Percentiles rank a stretch among this genome's conserved stretches.
Evolutionary conservation across 2,329 filamentous ascomycete genomes (phyloP).

Genomic region (Dendryphion nanum): DNA sequence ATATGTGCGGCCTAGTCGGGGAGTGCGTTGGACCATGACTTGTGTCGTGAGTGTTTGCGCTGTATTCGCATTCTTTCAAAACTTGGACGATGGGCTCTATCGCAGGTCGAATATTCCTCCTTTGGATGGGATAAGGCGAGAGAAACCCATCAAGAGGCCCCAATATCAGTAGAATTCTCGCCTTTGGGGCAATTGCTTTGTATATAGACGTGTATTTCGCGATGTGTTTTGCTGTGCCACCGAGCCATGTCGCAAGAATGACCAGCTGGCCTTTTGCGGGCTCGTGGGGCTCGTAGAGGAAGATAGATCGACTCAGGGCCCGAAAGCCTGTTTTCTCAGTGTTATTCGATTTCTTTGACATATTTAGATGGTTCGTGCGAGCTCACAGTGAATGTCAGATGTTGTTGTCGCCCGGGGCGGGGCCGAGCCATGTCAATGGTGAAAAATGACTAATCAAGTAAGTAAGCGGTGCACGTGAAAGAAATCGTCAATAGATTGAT

Average conservation of each 20-base stretch:
- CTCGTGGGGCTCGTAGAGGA: background rate
- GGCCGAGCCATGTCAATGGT: too few species aligned
- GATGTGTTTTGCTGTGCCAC: constrained; percentile 11
- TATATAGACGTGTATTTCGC: constrained; percentile 15
- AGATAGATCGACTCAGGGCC: background rate
- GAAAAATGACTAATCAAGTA: background rate
- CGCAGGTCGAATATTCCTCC: constrained; percentile 11
- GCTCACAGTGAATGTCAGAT: background rate
- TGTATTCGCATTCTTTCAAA: constrained; percentile 5
- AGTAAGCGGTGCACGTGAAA: background rate
- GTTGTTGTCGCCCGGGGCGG: too few species aligned
- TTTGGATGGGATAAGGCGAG: constrained; percentile 5
- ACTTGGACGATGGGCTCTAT: constrained; percentile 4
- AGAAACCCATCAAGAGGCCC: background rate
- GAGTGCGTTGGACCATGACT: background rate
- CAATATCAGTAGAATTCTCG: constrained; percentile 7
- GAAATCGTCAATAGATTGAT: background rate
- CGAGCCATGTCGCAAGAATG: constrained; percentile 1
- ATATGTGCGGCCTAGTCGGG: constrained; percentile 4
- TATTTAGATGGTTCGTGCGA: background rate
- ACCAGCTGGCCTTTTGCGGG: background rate
- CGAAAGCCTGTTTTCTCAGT: background rate
- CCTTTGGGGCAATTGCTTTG: constrained; percentile 6
- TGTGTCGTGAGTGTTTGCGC: background rate
- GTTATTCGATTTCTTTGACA: background rate